Evolutionary conservation across 2,329 filamentous ascomycete species (phyloP).

Genomic region (Pseudonectria buxi): DNA sequence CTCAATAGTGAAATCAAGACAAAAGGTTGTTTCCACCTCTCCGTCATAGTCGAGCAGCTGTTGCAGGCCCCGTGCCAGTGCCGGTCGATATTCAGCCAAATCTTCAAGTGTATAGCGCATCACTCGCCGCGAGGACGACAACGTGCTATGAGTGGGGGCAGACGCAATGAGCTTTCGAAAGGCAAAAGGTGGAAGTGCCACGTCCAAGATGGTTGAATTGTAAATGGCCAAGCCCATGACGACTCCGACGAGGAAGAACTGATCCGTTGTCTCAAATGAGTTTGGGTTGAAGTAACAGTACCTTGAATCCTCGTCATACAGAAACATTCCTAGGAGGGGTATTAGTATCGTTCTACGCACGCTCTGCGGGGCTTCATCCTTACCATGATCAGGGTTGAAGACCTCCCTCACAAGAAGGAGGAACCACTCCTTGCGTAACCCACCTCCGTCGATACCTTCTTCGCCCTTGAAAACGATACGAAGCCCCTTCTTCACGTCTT

Average conservation of each 20-base stretch:
- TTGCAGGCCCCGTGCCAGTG: conserved; percentile 66
- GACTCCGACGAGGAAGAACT: conserved; percentile 85
- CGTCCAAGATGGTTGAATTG: conserved; percentile 87
- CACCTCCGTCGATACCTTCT: conserved; percentile 86
- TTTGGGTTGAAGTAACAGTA: conserved; percentile 92
- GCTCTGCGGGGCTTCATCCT: conserved; percentile 22
- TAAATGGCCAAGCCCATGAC: conserved; percentile 87
- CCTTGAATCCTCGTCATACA: conserved; percentile 83
- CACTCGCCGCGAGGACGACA: conserved; percentile 46
- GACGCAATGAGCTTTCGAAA: conserved; percentile 81
- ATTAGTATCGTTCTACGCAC: conserved; percentile 5
- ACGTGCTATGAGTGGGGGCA: conserved; percentile 54
- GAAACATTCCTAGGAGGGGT: conserved; percentile 63
- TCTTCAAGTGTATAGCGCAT: conserved; percentile 76
- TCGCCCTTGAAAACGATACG: conserved; percentile 81
- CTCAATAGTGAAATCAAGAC: conserved; percentile 73
- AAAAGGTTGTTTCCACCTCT: conserved; percentile 73
- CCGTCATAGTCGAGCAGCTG: conserved; percentile 78
- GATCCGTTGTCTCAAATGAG: conserved; percentile 84
- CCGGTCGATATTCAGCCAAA: conserved; percentile 72
- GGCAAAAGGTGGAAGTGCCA: conserved; percentile 80
- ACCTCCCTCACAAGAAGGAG: conserved; percentile 80
- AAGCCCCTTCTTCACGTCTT: conserved; percentile 85
- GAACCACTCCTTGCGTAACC: conserved; percentile 92
- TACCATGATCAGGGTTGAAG: conserved; percentile 85